Evolutionary conservation across 2,329 filamentous ascomycete genomes (phyloP), one percentile per base, ranked within the genome.

Genomic region (Elsinoe necatrix): DNA sequence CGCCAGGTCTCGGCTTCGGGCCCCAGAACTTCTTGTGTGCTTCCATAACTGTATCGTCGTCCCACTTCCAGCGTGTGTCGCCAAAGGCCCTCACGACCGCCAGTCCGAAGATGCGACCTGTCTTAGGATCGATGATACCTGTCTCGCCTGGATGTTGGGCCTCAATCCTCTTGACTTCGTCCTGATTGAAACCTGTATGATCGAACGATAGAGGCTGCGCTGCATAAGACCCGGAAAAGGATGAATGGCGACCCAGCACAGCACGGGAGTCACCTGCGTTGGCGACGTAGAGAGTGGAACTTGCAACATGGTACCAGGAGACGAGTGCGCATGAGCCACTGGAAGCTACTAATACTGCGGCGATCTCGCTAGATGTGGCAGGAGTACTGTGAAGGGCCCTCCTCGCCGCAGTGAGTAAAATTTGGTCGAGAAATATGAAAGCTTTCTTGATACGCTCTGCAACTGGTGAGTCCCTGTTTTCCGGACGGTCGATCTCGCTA

Each of bases 51-150:
- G 80, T 68, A 1, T 77, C 72, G 12, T 76, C 64, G 3, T 78
- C 66, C 81, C 83, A 87, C 66, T 88, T 88, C 81, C 82, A 86
- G 58, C 79, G 75, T 52, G 78, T 75, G 65, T 88, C 84, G 14
- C 85, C 85, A 64, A 89, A 87, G 0, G 82, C 84, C 4, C 85
- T 76, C 0, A 83, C 82, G 1, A 86, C 76, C 39, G 82, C 75
- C 1, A 80, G 63, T 1, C 85, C 84, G 58, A 86, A 73, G 0
- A 87, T 68, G 0, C 85, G 77, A 0, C 84, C 84, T 14, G 75
- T 71, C 58, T 76, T 73, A 1, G 72, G 67, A 58, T 75, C 67
- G 2, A 87, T 73, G 9, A 83, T 75, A 7, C 77, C 70, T 16
- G 77, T 72, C 68, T 87, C 84, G 39, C 78, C 79, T 0, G 84